A percentile compares a stretch with the other conserved stretches of the same genome.
These are phyloP conservation scores for Aspergillus sojae DNA, from an alignment of 2,329 filamentous ascomycete species.

Conservation along the genomic window DNA sequence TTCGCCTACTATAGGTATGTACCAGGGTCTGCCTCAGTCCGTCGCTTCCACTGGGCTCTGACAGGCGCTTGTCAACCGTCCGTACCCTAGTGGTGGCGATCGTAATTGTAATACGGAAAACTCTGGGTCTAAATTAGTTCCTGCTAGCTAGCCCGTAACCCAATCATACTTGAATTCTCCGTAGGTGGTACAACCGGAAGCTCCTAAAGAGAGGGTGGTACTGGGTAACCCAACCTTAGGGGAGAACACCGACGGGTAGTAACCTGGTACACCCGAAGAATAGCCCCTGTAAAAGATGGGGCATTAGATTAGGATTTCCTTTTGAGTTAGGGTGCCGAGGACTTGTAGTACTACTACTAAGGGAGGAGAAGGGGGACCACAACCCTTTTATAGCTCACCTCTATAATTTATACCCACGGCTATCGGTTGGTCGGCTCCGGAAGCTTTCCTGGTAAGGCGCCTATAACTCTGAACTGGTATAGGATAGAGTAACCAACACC, in stretches of 20 bases:
- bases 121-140: background rate
- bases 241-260: background rate
- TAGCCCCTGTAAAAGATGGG: conserved; percentile 5
- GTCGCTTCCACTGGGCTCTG: background rate
- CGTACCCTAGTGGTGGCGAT: conserved; percentile 3
- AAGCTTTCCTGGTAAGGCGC: background rate
- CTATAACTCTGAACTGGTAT: background rate
- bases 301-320: conserved; percentile 1
- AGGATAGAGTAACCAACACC: background rate
- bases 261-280: conserved; percentile 6
- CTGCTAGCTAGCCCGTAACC: background rate
- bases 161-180: background rate
- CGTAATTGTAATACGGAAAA: conserved; percentile 6
- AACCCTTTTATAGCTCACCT: conserved; percentile 3
- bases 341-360: background rate
- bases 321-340: conserved; percentile 5
- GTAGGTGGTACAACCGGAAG: conserved; percentile 1
- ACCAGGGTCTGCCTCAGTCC: conserved; percentile 4
- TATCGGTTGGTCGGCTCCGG: background rate
- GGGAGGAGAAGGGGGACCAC: background rate
- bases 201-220: background rate
- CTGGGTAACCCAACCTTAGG: conserved; percentile 4
- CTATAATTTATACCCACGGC: background rate
- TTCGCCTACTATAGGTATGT: background rate
- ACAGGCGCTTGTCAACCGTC: conserved; percentile 3